These are phyloP conservation scores for Penicillium psychrofluorescens DNA, from an alignment of 495 filamentous ascomycete species.

Conservation along the genomic window DNA sequence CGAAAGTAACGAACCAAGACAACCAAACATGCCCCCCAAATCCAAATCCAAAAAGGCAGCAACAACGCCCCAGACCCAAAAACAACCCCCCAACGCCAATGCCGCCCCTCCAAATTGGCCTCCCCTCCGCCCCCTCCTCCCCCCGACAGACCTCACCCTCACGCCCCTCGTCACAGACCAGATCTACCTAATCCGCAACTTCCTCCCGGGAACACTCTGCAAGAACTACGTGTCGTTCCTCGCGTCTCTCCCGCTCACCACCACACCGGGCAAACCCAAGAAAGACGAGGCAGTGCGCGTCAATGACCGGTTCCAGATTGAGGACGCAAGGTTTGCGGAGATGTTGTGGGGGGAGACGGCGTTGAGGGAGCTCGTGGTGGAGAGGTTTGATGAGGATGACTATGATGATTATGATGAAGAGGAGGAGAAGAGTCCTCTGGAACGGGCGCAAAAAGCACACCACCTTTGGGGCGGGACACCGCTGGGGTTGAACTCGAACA, in stretches of 20 bases:
- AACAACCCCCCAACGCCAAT: constrained; percentile 8
- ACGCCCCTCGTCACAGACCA: constrained; percentile 54
- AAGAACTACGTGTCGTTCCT: constrained; percentile 76
- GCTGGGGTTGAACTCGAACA: constrained; percentile 83
- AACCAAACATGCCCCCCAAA: constrained; percentile 9
- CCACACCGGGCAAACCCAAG: constrained; percentile 79
- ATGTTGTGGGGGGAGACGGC: constrained; percentile 55
- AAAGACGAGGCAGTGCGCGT: constrained; percentile 78
- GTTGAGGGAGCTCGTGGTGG: constrained; percentile 22
- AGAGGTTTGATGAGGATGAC: constrained; percentile 10
- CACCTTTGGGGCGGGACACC: constrained; percentile 73
- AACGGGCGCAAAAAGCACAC: constrained; percentile 4
- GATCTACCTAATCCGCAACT: constrained; percentile 67
- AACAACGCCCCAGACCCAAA: constrained; percentile 8
- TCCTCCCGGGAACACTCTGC: constrained; percentile 75
- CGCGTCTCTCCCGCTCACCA: constrained; percentile 62
- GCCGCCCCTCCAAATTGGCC: constrained; percentile 62
- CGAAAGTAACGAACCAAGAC: constrained; percentile 7
- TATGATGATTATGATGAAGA: constrained; percentile 43
- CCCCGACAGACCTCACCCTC: constrained; percentile 55
- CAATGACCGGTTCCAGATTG: constrained; percentile 84
- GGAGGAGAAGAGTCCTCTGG: constrained; percentile 24
- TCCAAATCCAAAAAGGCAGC: constrained; percentile 18
- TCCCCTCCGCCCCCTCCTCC: constrained; percentile 63
- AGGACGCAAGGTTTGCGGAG: constrained; percentile 69